Evolutionary conservation across 176 grass and related monocot species (phyloP).

Genomic region (Juncus inflexus): DNA sequence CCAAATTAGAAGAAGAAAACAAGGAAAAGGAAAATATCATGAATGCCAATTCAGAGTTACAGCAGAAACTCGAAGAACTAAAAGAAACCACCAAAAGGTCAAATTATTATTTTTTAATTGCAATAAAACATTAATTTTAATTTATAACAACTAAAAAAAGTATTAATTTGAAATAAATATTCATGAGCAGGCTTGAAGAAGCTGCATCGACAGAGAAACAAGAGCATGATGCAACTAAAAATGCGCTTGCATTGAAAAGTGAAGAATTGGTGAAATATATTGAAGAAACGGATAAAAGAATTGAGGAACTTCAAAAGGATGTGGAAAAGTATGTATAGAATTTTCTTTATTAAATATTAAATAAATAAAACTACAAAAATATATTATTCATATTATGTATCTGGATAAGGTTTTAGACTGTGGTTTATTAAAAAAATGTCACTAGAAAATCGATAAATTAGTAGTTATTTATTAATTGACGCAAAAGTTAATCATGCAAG

Average conservation of each 20-base stretch:
- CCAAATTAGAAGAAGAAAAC: slow-evolving; percentile 30
- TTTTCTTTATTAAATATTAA: background rate
- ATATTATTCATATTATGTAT: too few relatives aligned
- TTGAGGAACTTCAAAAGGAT: slow-evolving; percentile 23
- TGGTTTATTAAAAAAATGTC: too few relatives aligned
- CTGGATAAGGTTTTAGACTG: too few relatives aligned
- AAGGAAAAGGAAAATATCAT: slow-evolving; percentile 25
- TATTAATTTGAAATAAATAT: too few relatives aligned
- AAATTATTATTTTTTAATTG: slow-evolving; percentile 1
- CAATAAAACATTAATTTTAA: background rate
- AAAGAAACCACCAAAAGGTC: slow-evolving; percentile 25
- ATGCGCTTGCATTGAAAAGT: slow-evolving; percentile 21
- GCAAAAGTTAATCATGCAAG: too few relatives aligned
- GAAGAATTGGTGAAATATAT: slow-evolving; percentile 20
- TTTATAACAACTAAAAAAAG: too few relatives aligned
- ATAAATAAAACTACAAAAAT: too few relatives aligned
- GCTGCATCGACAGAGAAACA: slow-evolving; percentile 15
- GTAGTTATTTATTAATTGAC: too few relatives aligned
- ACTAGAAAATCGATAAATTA: too few relatives aligned
- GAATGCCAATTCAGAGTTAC: slow-evolving; percentile 14
- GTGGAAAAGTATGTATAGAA: slow-evolving; percentile 16
- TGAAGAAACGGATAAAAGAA: slow-evolving; percentile 27
- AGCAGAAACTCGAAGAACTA: slow-evolving; percentile 28
- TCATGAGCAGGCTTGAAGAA: slow-evolving; percentile 18
- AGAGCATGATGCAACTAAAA: slow-evolving; percentile 24